A percentile compares a stretch with the other conserved stretches of the same genome.
phyloP scores from a whole-genome alignment of 225 moss, liverwort and hornwort species.

The Neckera pumila region DNA sequence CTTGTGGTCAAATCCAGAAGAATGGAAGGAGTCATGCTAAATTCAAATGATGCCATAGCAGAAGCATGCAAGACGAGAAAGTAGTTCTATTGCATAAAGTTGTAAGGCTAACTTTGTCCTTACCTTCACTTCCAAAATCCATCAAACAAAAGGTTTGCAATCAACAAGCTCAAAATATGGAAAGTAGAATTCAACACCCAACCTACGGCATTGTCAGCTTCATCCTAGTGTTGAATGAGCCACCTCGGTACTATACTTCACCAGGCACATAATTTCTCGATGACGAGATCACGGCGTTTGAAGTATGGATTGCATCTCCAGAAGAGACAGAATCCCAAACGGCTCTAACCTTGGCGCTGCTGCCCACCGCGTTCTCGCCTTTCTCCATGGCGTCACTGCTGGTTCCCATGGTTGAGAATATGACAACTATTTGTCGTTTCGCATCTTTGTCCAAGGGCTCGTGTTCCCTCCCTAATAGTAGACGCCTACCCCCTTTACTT shows the following conservation, averaged over 20 bases:
- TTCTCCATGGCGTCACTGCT: background rate
- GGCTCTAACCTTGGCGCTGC: background rate
- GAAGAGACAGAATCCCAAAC: background rate
- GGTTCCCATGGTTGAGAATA: background rate
- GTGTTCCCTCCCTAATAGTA: background rate
- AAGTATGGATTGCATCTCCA: background rate
- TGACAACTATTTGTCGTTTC: background rate
- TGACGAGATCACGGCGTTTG: background rate
- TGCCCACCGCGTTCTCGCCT: background rate
- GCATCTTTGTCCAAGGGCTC: background rate
- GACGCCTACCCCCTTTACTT: fast-evolving
- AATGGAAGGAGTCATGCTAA: background rate
- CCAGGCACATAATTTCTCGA: fast-evolving
- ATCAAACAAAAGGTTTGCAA: background rate
- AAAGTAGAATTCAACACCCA: background rate
- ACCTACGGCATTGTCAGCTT: background rate
- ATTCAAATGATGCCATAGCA: background rate
- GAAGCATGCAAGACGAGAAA: background rate
- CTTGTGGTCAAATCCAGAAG: background rate
- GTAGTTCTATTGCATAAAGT: background rate
- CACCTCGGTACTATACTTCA: background rate
- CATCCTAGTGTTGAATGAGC: background rate
- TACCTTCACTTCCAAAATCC: no score
- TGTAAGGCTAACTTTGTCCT: background rate
- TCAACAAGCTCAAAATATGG: background rate